These are phyloP conservation scores for Colletotrichum phormii DNA, from an alignment of 2,329 filamentous ascomycete genomes.

Conservation along the genomic window DNA sequence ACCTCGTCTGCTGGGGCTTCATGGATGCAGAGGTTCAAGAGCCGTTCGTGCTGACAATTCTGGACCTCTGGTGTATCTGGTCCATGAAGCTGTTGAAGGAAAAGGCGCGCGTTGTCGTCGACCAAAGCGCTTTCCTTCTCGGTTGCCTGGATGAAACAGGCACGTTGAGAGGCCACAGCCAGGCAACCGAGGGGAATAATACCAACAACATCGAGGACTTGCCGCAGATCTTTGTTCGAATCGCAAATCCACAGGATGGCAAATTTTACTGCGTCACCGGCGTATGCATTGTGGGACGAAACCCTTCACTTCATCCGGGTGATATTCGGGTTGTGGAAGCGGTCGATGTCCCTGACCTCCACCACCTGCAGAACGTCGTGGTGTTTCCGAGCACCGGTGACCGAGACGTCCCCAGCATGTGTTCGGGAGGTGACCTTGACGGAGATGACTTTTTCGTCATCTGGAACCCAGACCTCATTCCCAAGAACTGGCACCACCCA, in stretches of 20 bases:
- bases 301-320: slow-evolving; percentile 93
- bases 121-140: slow-evolving; percentile 86
- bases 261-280: slow-evolving; percentile 77
- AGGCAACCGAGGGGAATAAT: slow-evolving; percentile 53
- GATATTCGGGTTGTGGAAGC: slow-evolving; percentile 91
- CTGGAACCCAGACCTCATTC: slow-evolving; percentile 84
- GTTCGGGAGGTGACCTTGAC: slow-evolving; percentile 94
- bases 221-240: slow-evolving; percentile 90
- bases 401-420: slow-evolving; percentile 89
- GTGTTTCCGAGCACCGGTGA: slow-evolving; percentile 89
- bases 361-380: slow-evolving; percentile 85
- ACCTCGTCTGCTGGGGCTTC: slow-evolving; percentile 85
- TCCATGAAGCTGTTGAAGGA: slow-evolving; percentile 91
- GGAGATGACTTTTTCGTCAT: slow-evolving; percentile 96
- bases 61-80: slow-evolving; percentile 90
- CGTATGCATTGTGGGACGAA: slow-evolving; percentile 86
- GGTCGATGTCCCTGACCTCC: slow-evolving; percentile 78
- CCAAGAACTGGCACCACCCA: slow-evolving; percentile 74
- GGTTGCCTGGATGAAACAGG: slow-evolving; percentile 90
- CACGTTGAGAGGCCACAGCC: slow-evolving; percentile 77
- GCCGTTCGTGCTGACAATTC: slow-evolving; percentile 83
- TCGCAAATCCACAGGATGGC: slow-evolving; percentile 68
- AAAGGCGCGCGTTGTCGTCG: slow-evolving; percentile 86
- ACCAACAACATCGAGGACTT: slow-evolving; percentile 64
- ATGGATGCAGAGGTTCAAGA: slow-evolving; percentile 71